Percentiles rank a stretch among this genome's conserved stretches.
These are phyloP conservation scores for Papiliotrema fonsecae DNA, from an alignment of 1,284 basidiomycete genomes.

Conservation along the genomic window DNA sequence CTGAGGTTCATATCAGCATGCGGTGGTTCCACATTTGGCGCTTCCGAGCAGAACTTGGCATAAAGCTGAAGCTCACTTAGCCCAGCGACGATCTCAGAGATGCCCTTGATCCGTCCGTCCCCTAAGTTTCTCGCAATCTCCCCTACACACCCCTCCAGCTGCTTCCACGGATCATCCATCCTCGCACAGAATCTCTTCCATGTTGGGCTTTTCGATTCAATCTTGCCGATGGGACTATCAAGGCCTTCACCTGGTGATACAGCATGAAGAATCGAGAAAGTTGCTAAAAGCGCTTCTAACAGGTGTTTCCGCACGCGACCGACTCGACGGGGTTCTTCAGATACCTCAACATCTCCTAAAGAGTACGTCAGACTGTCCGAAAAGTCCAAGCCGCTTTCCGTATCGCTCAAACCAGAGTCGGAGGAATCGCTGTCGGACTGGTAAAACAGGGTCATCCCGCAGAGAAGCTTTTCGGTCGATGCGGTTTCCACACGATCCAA, in stretches of 20 bases:
- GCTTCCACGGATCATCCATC: not conserved
- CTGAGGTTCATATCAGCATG: not conserved
- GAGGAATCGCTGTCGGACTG: no score
- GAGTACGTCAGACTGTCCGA: no score
- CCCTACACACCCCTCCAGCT: not conserved
- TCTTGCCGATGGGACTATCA: no score
- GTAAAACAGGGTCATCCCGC: no score
- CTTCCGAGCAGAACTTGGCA: not conserved
- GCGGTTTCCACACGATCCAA: no score
- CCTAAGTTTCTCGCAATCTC: not conserved
- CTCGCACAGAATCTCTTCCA: not conserved
- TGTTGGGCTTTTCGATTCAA: no score
- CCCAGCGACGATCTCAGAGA: not conserved
- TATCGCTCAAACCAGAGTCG: no score
- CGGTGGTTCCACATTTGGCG: not conserved
- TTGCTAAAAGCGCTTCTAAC: not conserved
- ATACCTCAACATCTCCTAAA: no score
- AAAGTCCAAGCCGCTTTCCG: no score
- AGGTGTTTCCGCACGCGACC: no score
- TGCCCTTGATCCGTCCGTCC: not conserved
- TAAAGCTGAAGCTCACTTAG: not conserved
- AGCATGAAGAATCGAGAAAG: not conserved
- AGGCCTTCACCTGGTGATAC: not conserved
- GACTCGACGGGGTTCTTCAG: no score
- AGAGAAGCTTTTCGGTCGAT: no score